Evolutionary conservation across 75 land plant species (phyloP), one percentile per base, ranked within the genome.

Genomic region (Cunninghamia lanceolata): DNA sequence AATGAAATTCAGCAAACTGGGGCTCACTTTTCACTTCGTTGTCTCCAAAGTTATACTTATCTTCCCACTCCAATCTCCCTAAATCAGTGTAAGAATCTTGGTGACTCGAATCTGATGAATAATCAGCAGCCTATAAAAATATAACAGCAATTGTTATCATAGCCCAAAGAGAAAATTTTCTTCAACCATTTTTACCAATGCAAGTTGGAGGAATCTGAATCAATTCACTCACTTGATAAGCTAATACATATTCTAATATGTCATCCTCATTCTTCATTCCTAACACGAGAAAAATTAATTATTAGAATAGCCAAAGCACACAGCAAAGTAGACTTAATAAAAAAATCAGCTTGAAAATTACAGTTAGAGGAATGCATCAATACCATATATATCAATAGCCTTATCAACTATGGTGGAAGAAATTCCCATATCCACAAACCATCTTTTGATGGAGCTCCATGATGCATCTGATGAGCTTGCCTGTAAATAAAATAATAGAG

Each of bases 211-310:
- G 10, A 70, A 70, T n/a, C 7, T 28, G 73, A 70, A 70, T 70
- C 73, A 28, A 28, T 70, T 70, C 73, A 70, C 73, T 70, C 73
- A 70, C 73, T 28, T 70, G 73, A 30, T 9, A 70, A 70, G 73
- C 73, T 70, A 70, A 70, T 25, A 70, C 73, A 70, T 70, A 70
- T 70, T 70, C 73, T 70, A 70, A 70, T n/a, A 70, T 70, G 73
- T 70, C 73, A 70, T 70, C 73, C 30, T 70, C 73, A 70, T 70
- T 70, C 11, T 70, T 70, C 73, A 34, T 30, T 70, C 73, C 73
- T 70, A 30, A 19, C 59, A 56, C 14, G 3, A 56, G 59, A 56
- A 56, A 56, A 56, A 2, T 19, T 17, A 56, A 56, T 17, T 56
- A 56, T 70, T 30, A 70, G 73, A 70, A 28, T 5, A 30, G 73